Base-by-base conservation (phyloP, 2,329 filamentous ascomycete species). In the Coniochaeta sp. region DNA sequence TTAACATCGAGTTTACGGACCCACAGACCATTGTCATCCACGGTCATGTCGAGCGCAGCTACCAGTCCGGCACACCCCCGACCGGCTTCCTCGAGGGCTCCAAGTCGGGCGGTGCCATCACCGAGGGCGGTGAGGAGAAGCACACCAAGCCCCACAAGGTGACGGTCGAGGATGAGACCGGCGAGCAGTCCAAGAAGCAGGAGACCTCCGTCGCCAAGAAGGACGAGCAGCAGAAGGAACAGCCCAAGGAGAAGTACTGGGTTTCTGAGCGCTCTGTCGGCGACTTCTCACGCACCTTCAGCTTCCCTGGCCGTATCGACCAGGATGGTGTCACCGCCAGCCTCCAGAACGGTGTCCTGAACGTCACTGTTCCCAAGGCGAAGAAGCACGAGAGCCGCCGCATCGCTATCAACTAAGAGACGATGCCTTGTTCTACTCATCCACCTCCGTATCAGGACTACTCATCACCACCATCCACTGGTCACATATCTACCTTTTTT, bases 1-100 rank as follows among this genome's bases (percentile, higher is more conserved):
- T 95, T 69, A 78, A 82, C 70, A 89, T 93, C 70, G 89, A 93
- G 70, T 93, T 93, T 79, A 87, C 85, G 61, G 89, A 93, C 70
- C 79, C 82, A 47, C 87, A 90, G 75, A 92, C 89, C 17, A 77
- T 93, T 50, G 81, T 85, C 64, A 79, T 95, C 71, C 84, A 83
- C 61, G 90, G 90, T 69, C 84, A 80, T 64, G 81, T 85, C 60
- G 89, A 92, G 74, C 83, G 86, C 65, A 77, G 77, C 65, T 82
- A 84, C 73, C 82, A 83, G 62, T 75, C 84, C 42, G 82, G 82
- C 61, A 79, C 77, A 9, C 75, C 79, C 2, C 73, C 81, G 34
- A 75, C 81, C 30, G 78, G 75, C 56, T 73, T 77, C 56, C 74
- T 85, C 59, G 81, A 85, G 63, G 74, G 70, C 36, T 68, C 66